A percentile compares a stretch with the other conserved stretches of the same genome.
These are phyloP conservation scores for Heliophila coronopifolia DNA, from an alignment of 441 rosid species.

Conservation along the genomic window DNA sequence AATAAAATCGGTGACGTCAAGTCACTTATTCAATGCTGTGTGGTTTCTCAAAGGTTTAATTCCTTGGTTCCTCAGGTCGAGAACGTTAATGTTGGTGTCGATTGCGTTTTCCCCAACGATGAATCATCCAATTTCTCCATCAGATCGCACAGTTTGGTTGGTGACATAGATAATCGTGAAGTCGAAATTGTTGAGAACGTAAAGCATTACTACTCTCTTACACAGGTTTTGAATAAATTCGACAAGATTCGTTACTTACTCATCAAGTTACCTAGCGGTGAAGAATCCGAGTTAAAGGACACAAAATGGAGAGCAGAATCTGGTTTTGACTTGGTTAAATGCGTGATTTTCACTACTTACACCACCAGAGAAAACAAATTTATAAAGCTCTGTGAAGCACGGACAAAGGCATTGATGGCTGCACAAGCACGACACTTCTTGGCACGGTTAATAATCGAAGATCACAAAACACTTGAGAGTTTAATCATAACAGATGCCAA, in stretches of 20 bases:
- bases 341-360: slow-evolving; percentile 48
- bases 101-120: slow-evolving; percentile 80
- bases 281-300: slow-evolving; percentile 74
- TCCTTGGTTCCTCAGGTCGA: slow-evolving; percentile 74
- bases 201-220: too few species aligned
- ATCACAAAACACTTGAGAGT: slow-evolving; percentile 72
- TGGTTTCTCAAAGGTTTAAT: slow-evolving; percentile 64
- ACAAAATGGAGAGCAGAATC: slow-evolving; percentile 91
- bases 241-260: slow-evolving; percentile 69
- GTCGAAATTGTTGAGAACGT: too few species aligned
- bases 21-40: slow-evolving; percentile 76
- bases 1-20: slow-evolving; percentile 79
- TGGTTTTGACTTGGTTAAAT: slow-evolving; percentile 76
- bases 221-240: slow-evolving; percentile 80
- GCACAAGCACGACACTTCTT: slow-evolving; percentile 88
- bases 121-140: too few species aligned
- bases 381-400: slow-evolving; percentile 83
- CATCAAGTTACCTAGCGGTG: slow-evolving; percentile 77
- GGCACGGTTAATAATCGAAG: slow-evolving; percentile 71
- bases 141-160: too few species aligned
- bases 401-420: slow-evolving; percentile 92
- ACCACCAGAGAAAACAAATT: slow-evolving; percentile 58
- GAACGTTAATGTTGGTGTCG: slow-evolving; percentile 73
- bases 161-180: too few species aligned
- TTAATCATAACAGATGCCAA: slow-evolving; percentile 76